Evolutionary conservation across 768 basidiomycete genomes (phyloP).

Genomic region (Zangia roseola): DNA sequence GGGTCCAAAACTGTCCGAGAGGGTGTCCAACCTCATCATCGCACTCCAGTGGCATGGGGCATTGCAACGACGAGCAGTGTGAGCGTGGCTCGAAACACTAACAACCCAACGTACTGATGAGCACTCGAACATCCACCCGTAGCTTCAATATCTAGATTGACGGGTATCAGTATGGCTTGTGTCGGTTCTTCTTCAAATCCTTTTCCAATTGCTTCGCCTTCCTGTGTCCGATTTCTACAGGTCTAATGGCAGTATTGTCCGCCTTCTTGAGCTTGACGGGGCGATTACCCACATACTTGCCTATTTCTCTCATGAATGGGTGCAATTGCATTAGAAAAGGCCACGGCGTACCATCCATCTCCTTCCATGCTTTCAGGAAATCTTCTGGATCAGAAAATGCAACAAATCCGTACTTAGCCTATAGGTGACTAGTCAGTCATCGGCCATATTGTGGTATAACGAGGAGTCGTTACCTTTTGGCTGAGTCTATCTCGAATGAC

Average conservation of each 20-base stretch:
- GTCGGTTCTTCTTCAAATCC: constrained; percentile 85
- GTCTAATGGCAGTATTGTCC: constrained; percentile 78
- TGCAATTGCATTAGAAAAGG: neutral
- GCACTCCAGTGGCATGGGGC: constrained; percentile 2
- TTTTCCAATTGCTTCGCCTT: constrained; percentile 91
- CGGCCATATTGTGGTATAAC: neutral
- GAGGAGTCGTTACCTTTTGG: constrained; percentile 66
- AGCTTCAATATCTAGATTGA: neutral
- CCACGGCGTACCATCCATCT: constrained; percentile 85
- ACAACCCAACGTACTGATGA: constrained; percentile 30
- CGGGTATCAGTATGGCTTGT: constrained; percentile 70
- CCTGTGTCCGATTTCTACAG: constrained; percentile 90
- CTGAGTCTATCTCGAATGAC: constrained; percentile 94
- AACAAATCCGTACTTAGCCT: constrained; percentile 95
- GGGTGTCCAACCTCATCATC: constrained; percentile 6
- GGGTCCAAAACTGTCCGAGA: neutral
- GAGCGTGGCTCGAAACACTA: constrained; percentile 24
- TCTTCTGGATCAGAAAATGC: constrained; percentile 98
- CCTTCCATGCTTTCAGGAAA: constrained; percentile 97
- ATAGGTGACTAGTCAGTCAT: constrained; percentile 7
- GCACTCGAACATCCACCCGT: constrained; percentile 1
- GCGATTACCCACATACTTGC: constrained; percentile 97
- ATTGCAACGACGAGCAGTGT: constrained; percentile 14
- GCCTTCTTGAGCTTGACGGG: constrained; percentile 98
- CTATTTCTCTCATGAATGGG: constrained; percentile 37